Conservation (phyloP, 768 basidiomycete genomes). For the Auricularia sp. region DNA sequence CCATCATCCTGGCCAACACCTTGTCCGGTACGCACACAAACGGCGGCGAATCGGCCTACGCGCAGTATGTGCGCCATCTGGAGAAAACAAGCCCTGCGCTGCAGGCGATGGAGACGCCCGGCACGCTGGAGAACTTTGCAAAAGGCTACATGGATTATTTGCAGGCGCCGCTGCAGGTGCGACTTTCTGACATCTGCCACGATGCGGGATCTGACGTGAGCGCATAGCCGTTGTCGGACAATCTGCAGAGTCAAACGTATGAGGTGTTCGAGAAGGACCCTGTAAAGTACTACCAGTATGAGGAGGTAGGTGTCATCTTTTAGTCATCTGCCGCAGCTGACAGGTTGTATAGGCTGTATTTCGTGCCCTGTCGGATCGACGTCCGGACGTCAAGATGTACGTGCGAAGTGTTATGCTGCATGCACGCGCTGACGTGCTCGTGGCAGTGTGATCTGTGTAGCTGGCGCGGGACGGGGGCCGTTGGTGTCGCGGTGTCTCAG, state of each 20-base stretch:
- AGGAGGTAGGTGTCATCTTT: conserved; percentile 49
- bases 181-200: conserved; percentile 10
- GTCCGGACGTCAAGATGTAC: conserved; percentile 51
- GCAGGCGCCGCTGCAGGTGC: conserved; percentile 86
- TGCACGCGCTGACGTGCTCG: conserved; percentile 6
- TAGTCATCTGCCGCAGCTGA: background rate
- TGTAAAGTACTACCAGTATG: conserved; percentile 91
- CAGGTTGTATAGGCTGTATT: conserved; percentile 23
- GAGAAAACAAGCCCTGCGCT: conserved; percentile 67
- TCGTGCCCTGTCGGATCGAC: conserved; percentile 66
- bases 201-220: background rate
- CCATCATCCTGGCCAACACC: conserved; percentile 69
- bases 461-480: conserved; percentile 92
- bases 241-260: conserved; percentile 89
- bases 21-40: conserved; percentile 52
- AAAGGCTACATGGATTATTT: conserved; percentile 92
- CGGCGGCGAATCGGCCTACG: conserved; percentile 81
- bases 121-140: conserved; percentile 83
- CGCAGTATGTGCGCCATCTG: conserved; percentile 77
- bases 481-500: conserved; percentile 75
- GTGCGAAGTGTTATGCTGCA: conserved; percentile 17
- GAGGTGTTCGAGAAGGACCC: conserved; percentile 98
- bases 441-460: conserved; percentile 73
- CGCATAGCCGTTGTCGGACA: conserved; percentile 87
- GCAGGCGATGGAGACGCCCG: conserved; percentile 51